Evolutionary conservation across 1,284 basidiomycete genomes (phyloP), one percentile per base, ranked within the genome.

Genomic region (Meira nashicola): DNA sequence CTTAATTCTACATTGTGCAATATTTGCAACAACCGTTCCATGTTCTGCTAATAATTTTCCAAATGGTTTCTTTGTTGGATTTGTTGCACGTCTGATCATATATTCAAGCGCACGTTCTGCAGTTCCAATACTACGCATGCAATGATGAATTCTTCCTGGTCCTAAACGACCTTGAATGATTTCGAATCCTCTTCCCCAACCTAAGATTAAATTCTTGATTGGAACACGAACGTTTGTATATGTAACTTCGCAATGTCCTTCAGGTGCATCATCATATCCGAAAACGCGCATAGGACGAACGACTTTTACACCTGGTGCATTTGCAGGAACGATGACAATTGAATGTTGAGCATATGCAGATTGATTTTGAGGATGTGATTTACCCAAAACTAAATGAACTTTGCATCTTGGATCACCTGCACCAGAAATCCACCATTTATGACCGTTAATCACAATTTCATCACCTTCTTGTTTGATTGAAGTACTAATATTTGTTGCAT

Each of bases 391-490:
- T 55, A 98, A 85, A 78, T 98, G 94, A 7, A 98, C 76, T 62
- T 85, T 86, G 66, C 87, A 89, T 59, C 94, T 84, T 48, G 92
- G 92, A 79, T 98, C 93, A 39, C 93, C 93, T 4, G 94, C 94
- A 54, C 94, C 94, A 44, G 90, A 92, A 79, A 97, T 97, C 88
- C 90, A 97, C 93, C 94, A 97, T 84, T 98, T 98, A 81, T 94
- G 92, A 1, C 94, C 94, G 73, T 90, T 93, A 70, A 98, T 87
- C 64, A 95, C 87, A 67, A 97, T 90, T 66, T 92, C 87, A 72
- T 92, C 82, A 49, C 90, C 91, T 77, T 93, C 89, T 65, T 86
- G 84, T 49, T 85, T 84, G 61, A 94, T 92, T 37, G 89, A 90
- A 14, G 91, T 94, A 60, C 85, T 85, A 68, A 98, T 92, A 79